Evolutionary conservation across 2,329 filamentous ascomycete genomes (phyloP), one percentile per base, ranked within the genome.

Genomic region (Fusarium subtropicale): DNA sequence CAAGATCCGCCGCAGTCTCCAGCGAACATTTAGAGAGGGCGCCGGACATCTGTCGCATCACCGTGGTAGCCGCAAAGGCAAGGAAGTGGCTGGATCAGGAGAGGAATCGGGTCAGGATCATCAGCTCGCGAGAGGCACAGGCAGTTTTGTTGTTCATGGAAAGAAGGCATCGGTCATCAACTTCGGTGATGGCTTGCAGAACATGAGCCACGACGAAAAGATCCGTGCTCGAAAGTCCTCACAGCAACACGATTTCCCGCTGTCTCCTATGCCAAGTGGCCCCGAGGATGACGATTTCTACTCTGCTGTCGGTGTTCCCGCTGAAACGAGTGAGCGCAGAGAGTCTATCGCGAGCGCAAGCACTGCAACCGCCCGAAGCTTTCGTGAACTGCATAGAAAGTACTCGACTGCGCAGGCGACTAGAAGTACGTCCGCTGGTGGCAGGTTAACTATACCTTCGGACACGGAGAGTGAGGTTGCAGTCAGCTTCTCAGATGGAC

Each of bases 161-260:
- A 99, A 98, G 83, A 98, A 99, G 80, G 96, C 96, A 4, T 97
- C 94, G 1, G 92, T 99, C 58, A 93, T 99, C 71, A 97, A 93
- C n/a, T 97, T 99, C 77, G 94, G 94, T 11, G 90, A 90, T n/a
- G 95, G 97, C 73, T 90, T 97, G 82, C 91, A 95, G 74, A 91
- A 87, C 62, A 88, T 94, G 80, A 86, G 90, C 1, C 86, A 89
- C 0, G 92, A 95, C 64, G 91, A 94, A 74, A 88, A 90, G 38
- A 81, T 93, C 42, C 87, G 89, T 60, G 82, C 90, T 50, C 86
- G 90, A 56, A 92, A 87, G 69, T 80, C 82, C 44, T 78, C 81
- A 7, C 81, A 83, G 47, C 80, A 79, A 46, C 78, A 81, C 45
- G 81, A 82, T 31, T 76, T 63, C 16, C 73, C 76, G n/a, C 66